These are phyloP conservation scores for Ambrosia hybrid DNA, from an alignment of 140 eudicot species.

Conservation along the genomic window DNA sequence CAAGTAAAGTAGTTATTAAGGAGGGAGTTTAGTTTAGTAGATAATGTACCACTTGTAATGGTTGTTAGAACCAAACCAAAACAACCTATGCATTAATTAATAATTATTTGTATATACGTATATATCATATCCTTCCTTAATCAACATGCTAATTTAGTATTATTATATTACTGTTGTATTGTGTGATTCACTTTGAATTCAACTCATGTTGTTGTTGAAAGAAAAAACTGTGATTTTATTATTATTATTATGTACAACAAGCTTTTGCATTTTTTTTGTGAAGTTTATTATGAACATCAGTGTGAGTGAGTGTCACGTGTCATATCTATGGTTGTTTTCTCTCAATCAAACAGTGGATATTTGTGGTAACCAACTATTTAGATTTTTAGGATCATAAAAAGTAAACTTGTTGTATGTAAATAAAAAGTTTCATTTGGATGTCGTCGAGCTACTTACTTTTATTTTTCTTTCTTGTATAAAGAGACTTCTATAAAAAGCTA, in stretches of 20 bases:
- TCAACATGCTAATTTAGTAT: slow-evolving; percentile 21
- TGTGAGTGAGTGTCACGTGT: neutral
- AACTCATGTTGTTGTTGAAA: no score
- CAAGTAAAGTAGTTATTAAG: slow-evolving; percentile 28
- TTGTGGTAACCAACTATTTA: neutral
- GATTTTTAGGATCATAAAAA: neutral
- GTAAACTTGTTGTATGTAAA: neutral
- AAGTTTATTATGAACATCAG: neutral
- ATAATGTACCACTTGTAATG: slow-evolving; percentile 31
- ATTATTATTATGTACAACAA: no score
- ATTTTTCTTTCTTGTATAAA: no score
- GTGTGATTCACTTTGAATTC: neutral
- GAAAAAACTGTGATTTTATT: no score
- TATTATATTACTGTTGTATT: neutral
- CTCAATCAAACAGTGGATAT: no score
- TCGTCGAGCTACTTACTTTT: neutral
- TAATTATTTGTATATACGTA: slow-evolving; percentile 47
- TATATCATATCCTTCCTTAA: slow-evolving; percentile 10
- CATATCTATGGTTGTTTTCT: no score
- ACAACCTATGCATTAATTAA: slow-evolving; percentile 9
- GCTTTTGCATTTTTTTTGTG: no score
- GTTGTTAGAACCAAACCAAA: slow-evolving; percentile 17
- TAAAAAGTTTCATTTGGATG: neutral
- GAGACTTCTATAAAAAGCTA: no score
- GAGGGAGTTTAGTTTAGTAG: slow-evolving; percentile 28